Evolutionary conservation across 306 rosid species (phyloP).

Genomic region (Canavalia gladiata): DNA sequence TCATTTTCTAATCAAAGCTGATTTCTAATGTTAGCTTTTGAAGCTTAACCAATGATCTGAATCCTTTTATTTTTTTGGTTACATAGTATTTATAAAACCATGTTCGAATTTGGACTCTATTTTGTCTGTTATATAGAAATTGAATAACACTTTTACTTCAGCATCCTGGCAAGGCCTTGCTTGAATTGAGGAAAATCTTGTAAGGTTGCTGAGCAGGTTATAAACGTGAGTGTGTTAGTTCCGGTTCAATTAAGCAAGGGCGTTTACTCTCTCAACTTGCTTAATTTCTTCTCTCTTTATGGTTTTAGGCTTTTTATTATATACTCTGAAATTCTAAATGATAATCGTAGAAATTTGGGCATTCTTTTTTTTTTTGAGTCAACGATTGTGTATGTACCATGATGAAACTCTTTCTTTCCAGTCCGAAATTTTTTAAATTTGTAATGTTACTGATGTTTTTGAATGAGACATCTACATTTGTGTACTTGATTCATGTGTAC

Average conservation of each 20-base stretch:
- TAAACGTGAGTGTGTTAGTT: background rate
- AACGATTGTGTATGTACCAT: background rate
- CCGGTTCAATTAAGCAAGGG: background rate
- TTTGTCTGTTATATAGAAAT: background rate
- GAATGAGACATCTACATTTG: background rate
- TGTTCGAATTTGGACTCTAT: background rate
- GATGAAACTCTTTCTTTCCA: background rate
- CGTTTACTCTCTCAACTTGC: conserved; percentile 7
- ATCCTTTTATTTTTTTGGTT: background rate
- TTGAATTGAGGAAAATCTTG: background rate
- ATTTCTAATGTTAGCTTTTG: conserved; percentile 9
- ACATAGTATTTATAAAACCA: background rate
- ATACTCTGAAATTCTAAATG: background rate
- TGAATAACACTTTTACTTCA: background rate
- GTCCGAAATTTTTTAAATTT: background rate
- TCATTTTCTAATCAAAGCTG: background rate
- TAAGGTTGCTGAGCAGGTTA: background rate
- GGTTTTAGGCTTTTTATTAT: conserved; percentile 1
- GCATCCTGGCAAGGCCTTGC: background rate
- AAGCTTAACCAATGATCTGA: background rate
- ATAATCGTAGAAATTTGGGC: background rate
- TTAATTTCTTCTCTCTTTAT: background rate
- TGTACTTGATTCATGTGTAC: conserved; percentile 24
- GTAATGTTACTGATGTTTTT: background rate
- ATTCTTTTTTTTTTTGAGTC: background rate